Base-by-base conservation (phyloP, 805 yeast species). In the Pichia insulana region DNA sequence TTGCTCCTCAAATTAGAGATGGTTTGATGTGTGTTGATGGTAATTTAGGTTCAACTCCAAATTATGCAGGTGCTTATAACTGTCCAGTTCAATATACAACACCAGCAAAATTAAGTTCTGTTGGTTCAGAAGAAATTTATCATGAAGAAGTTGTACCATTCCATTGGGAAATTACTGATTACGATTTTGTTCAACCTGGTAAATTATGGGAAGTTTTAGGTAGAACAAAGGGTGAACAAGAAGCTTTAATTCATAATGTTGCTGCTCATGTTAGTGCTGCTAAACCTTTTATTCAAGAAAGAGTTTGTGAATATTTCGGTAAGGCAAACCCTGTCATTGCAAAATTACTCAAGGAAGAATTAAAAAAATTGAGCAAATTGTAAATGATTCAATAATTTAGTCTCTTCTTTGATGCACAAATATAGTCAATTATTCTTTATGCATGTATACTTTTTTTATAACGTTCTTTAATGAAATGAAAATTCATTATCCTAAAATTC, bases 201-300 rank as follows among this genome's bases (percentile, higher is more conserved):
- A 78, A 62, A 28, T 73, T 89, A 55, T 90, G 87, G 78, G 70
- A 82, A 45, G 92, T 85, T 30, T 72, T 85, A 59, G 83, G 83
- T 41, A 80, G 67, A 59, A 77, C 80, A 56, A 78, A 83, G 13
- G 87, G 88, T 53, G 95, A 86, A 65, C 96, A 87, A 68, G 75
- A 71, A 55, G 76, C 86, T 54, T 71, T 90, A 58, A 84, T 89
- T 38, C 85, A 82, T 63, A 90, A 90, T 63, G 72, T 90, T 49
- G 81, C 95, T 17, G 80, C 68, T 32, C 96, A 89, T 61, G 83
- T 71, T 15, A 51, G 61, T 15, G 74, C 61, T 51, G 96, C 97
- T 27, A 73, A 76, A 51, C 79, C 83, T 38, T 73, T 71, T 39
- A 77, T 88, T 51, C 95, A 83, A 69, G 86, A 85, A 59, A 68